Base-by-base conservation (phyloP, 768 basidiomycete genomes). In the Suillus weaverae region DNA sequence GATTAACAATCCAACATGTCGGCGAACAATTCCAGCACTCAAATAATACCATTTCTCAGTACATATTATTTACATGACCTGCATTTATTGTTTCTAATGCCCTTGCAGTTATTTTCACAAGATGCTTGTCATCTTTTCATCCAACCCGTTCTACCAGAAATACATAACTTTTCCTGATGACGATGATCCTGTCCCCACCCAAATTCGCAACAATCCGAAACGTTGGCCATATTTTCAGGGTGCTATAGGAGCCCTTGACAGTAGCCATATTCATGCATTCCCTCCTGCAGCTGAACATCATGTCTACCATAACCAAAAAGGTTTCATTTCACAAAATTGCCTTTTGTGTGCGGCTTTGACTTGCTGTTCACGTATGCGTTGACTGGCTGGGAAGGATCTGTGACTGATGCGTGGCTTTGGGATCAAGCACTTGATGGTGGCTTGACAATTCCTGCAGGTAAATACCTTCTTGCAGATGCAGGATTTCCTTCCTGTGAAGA, bases 11-110 rank as follows among this genome's bases (percentile, higher is more conserved):
- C 64, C 53, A 67, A 10, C 69, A 75, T 56, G 66, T 78, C 46
- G 72, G 74, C 61, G 80, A 81, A 56, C 61, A 70, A 10, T 82
- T 82, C 64, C 81, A 81, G 64, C 62, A 71, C 4, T 76, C 77
- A 70, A 75, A 72, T 11, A 77, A 77, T 43, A 81, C 80, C 4
- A 76, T 81, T 22, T 77, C 74, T 26, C 73, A 75, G 79, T 77
- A 60, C 11, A 64, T 26, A 18, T 16, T 5, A 18, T 53, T 14
- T 33, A 33, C 20, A 53, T 33, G 20, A 53, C 9, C 13, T 18
- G 9, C 14, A 14, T 53, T 26, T 26, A 26, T 26, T 33, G 9
- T 20, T 38, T 38, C n/a, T n/a, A 33, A 20, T 57, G n/a, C 8
- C 30, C 48, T 35, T 50, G 56, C 16, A 75, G 71, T 57, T 68